Evolutionary conservation across 345 rosid species (phyloP).

Genomic region (Brassica napus): Da-Ae NC_063435.1:7306501-7307000

Average conservation of each 20-base stretch:
- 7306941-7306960: not conserved
- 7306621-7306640: slow-evolving; percentile 58
- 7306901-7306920: slow-evolving; percentile 13
- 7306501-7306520: no score
- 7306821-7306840: slow-evolving; percentile 24
- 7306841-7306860: slow-evolving; percentile 32
- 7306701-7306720: slow-evolving; percentile 33
- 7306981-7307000: not conserved
- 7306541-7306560: not conserved
- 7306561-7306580: not conserved
- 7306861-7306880: slow-evolving; percentile 24
- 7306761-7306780: not conserved
- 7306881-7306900: slow-evolving; percentile 10
- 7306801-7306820: not conserved
- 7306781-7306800: not conserved
- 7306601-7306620: slow-evolving; percentile 76
- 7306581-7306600: slow-evolving; percentile 91
- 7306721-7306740: slow-evolving; percentile 23
- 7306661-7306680: slow-evolving; percentile 49
- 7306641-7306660: slow-evolving; percentile 66
- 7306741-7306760: not conserved
- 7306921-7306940: not conserved
- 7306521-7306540: not conserved
- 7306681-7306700: slow-evolving; percentile 45
- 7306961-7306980: not conserved